phyloP scores from a whole-genome alignment of 768 basidiomycete genomes.

The Tephrocybe sp. region DNA sequence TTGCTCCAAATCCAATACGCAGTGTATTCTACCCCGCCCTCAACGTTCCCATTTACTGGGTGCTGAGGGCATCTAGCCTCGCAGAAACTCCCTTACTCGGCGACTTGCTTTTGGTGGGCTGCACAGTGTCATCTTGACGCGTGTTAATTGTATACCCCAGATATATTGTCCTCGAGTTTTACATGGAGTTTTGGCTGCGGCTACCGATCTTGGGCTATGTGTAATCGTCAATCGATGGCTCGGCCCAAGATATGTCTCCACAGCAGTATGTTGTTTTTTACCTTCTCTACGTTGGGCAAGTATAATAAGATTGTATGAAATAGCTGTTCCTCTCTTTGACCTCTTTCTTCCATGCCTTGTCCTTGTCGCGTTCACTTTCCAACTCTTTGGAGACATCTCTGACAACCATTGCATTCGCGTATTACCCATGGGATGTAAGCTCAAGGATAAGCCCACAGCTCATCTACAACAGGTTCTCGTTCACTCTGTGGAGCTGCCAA shows the following conservation, averaged over 20 bases:
- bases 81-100: constrained; percentile 40
- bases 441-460: constrained; percentile 34
- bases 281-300: not conserved
- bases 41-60: constrained; percentile 78
- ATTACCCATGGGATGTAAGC: constrained; percentile 71
- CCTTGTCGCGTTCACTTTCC: constrained; percentile 84
- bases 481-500: not conserved
- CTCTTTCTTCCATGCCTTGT: constrained; percentile 84
- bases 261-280: constrained; percentile 54
- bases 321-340: constrained; percentile 81
- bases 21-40: constrained; percentile 81
- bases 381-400: constrained; percentile 92
- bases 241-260: constrained; percentile 55
- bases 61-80: constrained; percentile 55
- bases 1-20: constrained; percentile 63
- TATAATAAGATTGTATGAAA: not conserved
- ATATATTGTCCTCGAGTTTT: constrained; percentile 72
- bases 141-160: too few species aligned
- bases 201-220: constrained; percentile 76
- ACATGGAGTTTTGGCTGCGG: constrained; percentile 74
- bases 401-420: constrained; percentile 71
- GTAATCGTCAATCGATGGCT: constrained; percentile 58
- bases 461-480: constrained; percentile 38
- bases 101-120: constrained; percentile 64
- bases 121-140: too few species aligned